Evolutionary conservation across 495 filamentous ascomycete genomes (phyloP), one percentile per base, ranked within the genome.

Genomic region (Staphylotrichum tortipilum): DNA sequence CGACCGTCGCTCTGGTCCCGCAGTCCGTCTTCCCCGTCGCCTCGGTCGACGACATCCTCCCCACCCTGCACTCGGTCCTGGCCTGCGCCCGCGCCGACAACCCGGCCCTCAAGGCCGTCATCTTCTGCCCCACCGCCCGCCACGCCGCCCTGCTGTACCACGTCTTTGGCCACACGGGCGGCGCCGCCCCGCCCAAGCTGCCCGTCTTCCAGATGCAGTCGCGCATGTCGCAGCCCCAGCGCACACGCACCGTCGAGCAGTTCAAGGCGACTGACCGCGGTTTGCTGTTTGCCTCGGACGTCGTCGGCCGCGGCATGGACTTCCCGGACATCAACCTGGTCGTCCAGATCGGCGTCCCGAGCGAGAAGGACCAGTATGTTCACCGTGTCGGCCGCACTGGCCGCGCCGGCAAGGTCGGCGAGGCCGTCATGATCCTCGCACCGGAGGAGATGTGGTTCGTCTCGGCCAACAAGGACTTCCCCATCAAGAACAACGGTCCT

Each of bases 71-170:
- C 40, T 53, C 47, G 87, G 84, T 67, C 84, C 94, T 77, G 71
- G 90, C 59, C 44, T 95, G 94, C 75, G 92, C 96, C 75, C 92
- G 85, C 30, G 83, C 94, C 65, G 95, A 57, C 72, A 95, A 89
- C 59, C 88, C 94, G 19, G 22, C 41, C 6, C 57, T 66, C 50
- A 66, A 66, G 72, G 91, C 92, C 52, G 86, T 97, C 68, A 91
- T 95, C 74, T 97, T 97, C 84, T 92, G 90, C 77, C 94, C 94
- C 77, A 97, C 91, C 59, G 86, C 91, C 60, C 80, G 92, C 75
- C 95, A 97, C 85, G 91, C 95, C 62, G 91, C 90, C 71, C 94
- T 92, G 82, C 81, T 95, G 43, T 66, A 66, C 51, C 57, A 62
- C 30, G 15, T 66, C 31, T 66, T 66, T 84, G 62, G 88, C 85